Evolutionary conservation across 2,329 filamentous ascomycete species (phyloP).

Genomic region (Lasiodiplodia sp.): DNA sequence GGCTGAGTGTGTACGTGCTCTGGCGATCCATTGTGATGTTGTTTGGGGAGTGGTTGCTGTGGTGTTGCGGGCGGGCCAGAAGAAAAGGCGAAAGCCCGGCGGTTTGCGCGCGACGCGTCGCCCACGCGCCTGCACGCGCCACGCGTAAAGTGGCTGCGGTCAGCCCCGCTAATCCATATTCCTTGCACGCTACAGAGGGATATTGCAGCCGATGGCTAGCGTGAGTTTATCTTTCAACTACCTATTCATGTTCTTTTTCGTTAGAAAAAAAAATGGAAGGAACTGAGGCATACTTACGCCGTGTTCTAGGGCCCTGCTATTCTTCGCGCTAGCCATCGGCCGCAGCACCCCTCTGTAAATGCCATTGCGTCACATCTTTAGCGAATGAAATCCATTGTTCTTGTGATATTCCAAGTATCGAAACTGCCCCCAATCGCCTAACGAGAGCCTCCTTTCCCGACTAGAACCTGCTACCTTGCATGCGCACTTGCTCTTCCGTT

Average conservation of each 20-base stretch:
- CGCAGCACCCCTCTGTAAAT: no score
- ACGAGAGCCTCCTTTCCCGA: background rate
- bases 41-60: constrained; percentile 15
- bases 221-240: no score
- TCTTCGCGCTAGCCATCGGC: no score
- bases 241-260: no score
- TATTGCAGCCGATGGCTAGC: no score
- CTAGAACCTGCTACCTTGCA: background rate
- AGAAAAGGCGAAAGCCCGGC: constrained; percentile 30
- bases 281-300: no score
- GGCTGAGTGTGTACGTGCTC: constrained; percentile 83
- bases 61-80: constrained; percentile 14
- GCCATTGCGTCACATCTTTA: no score
- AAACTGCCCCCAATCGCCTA: no score
- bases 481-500: constrained; percentile 3
- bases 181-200: background rate
- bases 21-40: constrained; percentile 76
- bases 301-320: no score
- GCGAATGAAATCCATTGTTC: no score
- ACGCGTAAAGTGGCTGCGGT: constrained; percentile 33
- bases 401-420: no score
- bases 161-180: background rate
- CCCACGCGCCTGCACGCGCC: constrained; percentile 18
- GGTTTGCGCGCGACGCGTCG: constrained; percentile 13
- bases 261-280: no score